phyloP scores from a whole-genome alignment of 306 rosid species.

The Inga oerstediana region DNA sequence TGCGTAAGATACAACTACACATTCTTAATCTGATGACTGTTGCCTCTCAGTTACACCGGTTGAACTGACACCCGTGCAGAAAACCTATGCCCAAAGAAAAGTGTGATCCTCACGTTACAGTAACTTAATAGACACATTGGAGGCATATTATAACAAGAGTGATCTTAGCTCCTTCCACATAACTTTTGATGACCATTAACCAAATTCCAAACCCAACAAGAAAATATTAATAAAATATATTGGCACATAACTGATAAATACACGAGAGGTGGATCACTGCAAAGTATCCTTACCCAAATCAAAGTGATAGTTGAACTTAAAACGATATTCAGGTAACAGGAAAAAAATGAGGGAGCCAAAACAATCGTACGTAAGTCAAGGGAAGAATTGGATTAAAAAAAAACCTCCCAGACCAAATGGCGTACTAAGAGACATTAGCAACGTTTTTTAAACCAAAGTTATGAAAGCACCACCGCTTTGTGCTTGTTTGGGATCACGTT shows the following conservation, averaged over 20 bases:
- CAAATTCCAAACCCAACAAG: not conserved
- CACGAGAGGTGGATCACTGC: not conserved
- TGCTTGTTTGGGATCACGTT: too few relatives aligned
- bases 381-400: not conserved
- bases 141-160: not conserved
- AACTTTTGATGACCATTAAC: not conserved
- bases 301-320: not conserved
- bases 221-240: not conserved
- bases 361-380: not conserved
- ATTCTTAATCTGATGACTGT: slow-evolving; percentile 29
- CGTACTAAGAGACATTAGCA: not conserved
- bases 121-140: not conserved
- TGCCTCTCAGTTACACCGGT: not conserved
- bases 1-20: slow-evolving; percentile 35
- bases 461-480: not conserved
- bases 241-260: not conserved
- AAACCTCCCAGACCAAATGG: not conserved
- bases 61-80: slow-evolving; percentile 15
- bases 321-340: not conserved
- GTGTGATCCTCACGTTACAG: slow-evolving; percentile 6
- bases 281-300: not conserved
- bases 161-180: not conserved
- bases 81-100: slow-evolving; percentile 42
- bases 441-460: not conserved
- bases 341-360: not conserved